Percentiles rank a stretch among this genome's conserved stretches.
These are phyloP conservation scores for Drosera spatulata DNA, from an alignment of 179 eudicot species.

Conservation along the genomic window DNA sequence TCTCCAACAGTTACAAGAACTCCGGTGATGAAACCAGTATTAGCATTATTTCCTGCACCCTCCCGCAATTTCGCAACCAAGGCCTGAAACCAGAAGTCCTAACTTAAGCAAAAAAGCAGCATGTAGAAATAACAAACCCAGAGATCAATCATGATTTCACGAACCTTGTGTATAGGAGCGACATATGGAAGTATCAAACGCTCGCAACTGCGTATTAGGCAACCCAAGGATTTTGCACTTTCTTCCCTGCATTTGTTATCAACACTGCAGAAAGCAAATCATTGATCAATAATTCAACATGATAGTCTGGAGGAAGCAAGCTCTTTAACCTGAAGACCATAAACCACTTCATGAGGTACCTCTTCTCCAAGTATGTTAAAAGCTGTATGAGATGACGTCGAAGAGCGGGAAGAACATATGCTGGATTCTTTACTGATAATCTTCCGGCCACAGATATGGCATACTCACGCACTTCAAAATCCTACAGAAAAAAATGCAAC, in stretches of 20 bases:
- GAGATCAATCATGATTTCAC: constrained; percentile 5
- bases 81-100: constrained; percentile 40
- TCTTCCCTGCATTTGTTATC: constrained; percentile 98
- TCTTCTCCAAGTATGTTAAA: constrained; percentile 80
- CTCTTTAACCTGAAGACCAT: not conserved
- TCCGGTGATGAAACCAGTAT: constrained; percentile 74
- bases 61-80: constrained; percentile 79
- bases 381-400: constrained; percentile 96
- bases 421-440: constrained; percentile 97
- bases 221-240: constrained; percentile 93
- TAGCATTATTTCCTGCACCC: constrained; percentile 72
- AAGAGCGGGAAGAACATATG: constrained; percentile 99
- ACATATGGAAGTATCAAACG: constrained; percentile 86
- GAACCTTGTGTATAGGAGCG: constrained; percentile 95
- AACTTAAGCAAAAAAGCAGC: not conserved
- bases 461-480: constrained; percentile 81
- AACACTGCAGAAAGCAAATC: constrained; percentile 44
- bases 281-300: not conserved
- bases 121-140: not conserved
- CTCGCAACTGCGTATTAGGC: constrained; percentile 91
- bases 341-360: constrained; percentile 26
- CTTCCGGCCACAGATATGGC: constrained; percentile 92
- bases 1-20: constrained; percentile 95
- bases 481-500: constrained; percentile 26
- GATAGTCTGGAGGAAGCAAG: not conserved